Percentiles rank a stretch among this genome's conserved stretches.
Conservation (phyloP, 2,329 filamentous ascomycete genomes). For the Neonectria hederae region DNA sequence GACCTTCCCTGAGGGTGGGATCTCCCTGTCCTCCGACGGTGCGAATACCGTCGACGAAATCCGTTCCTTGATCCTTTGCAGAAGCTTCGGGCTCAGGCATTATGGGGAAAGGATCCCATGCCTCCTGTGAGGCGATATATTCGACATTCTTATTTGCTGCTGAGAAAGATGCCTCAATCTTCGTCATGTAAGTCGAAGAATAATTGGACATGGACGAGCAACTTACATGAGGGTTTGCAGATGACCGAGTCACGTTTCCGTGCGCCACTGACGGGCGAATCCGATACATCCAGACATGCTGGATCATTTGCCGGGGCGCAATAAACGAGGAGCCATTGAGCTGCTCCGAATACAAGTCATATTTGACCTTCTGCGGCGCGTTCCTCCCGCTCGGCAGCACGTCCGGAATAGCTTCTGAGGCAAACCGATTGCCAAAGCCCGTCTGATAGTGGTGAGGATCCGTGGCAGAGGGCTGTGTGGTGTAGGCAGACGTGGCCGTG, state of each 20-base stretch:
- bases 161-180: slow-evolving; percentile 55
- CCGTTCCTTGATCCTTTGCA: slow-evolving; percentile 40
- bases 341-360: slow-evolving; percentile 57
- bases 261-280: slow-evolving; percentile 48
- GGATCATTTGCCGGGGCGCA: slow-evolving; percentile 41
- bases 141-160: slow-evolving; percentile 57
- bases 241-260: slow-evolving; percentile 2
- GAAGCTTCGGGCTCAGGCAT: slow-evolving; percentile 9
- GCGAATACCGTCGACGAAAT: slow-evolving; percentile 56
- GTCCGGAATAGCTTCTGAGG: slow-evolving; percentile 57
- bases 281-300: slow-evolving; percentile 49
- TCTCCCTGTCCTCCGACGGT: slow-evolving; percentile 59
- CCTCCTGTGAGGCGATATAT: slow-evolving; percentile 57
- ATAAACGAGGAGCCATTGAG: slow-evolving; percentile 55
- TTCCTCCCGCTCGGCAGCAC: slow-evolving; percentile 57
- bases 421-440: slow-evolving; percentile 63
- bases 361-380: slow-evolving; percentile 54
- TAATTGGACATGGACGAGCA: slow-evolving; percentile 13
- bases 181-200: slow-evolving; percentile 5
- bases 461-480: slow-evolving; percentile 34
- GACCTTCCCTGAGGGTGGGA: slow-evolving; percentile 50
- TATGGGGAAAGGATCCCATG: slow-evolving; percentile 57
- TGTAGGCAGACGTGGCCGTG: slow-evolving; percentile 33
- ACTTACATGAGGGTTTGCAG: slow-evolving; percentile 12
- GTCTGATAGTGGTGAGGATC: slow-evolving; percentile 64